Percentiles rank a stretch among this genome's conserved stretches.
Conservation (phyloP, 768 basidiomycete species). For the Mycena pura region DNA sequence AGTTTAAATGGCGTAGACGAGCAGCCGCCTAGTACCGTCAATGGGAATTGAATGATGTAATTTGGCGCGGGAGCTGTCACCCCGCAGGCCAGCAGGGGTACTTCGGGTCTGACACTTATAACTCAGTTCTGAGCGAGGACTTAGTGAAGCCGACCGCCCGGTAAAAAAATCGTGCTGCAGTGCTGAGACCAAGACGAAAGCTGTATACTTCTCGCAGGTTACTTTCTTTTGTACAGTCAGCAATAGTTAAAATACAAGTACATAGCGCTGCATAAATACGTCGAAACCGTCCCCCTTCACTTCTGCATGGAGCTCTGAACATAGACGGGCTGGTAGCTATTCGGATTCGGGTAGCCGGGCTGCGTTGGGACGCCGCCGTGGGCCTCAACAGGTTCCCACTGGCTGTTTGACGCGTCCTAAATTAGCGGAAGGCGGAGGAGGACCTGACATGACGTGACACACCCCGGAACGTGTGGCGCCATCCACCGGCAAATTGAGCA, state of each 20-base stretch:
- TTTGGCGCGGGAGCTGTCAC: too few relatives aligned
- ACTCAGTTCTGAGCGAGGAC: too few relatives aligned
- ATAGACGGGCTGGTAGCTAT: slow-evolving; percentile 20
- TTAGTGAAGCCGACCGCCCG: too few relatives aligned
- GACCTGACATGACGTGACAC: slow-evolving; percentile 31
- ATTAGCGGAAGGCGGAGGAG: background rate
- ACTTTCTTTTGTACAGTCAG: too few relatives aligned
- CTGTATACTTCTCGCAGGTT: too few relatives aligned
- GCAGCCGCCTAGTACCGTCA: too few relatives aligned
- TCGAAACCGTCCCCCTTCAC: slow-evolving; percentile 6
- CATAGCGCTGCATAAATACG: background rate
- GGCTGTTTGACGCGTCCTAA: slow-evolving; percentile 30
- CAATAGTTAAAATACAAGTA: slow-evolving; percentile 7
- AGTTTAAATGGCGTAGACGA: too few relatives aligned
- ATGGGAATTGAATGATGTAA: too few relatives aligned
- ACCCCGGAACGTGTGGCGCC: slow-evolving; percentile 59
- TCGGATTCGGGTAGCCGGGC: slow-evolving; percentile 47
- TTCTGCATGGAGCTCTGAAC: slow-evolving; percentile 8
- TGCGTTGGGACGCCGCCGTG: slow-evolving; percentile 38
- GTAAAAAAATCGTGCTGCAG: too few relatives aligned
- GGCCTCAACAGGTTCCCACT: slow-evolving; percentile 42
- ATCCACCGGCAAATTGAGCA: slow-evolving; percentile 77
- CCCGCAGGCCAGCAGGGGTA: too few relatives aligned
- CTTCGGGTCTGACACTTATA: too few relatives aligned
- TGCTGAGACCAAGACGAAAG: too few relatives aligned